Conservation (phyloP, 345 rosid genomes). For the Aquilaria sinensis region DNA sequence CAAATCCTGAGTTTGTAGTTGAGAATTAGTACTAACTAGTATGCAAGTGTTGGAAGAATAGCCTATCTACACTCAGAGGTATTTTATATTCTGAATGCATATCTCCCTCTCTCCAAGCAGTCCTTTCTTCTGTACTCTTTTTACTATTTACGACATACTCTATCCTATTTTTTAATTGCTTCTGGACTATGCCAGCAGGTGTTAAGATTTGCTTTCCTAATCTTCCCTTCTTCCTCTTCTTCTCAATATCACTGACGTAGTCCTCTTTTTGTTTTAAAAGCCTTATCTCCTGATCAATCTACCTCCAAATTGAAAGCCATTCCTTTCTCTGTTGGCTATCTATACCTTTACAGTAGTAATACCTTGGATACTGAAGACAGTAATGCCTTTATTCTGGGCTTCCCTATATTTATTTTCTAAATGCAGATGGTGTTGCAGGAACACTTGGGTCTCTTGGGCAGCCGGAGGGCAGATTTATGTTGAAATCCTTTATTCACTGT, state of each 20-base stretch:
- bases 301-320: slow-evolving; percentile 7
- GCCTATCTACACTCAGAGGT: slow-evolving; percentile 32
- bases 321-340: slow-evolving; percentile 1
- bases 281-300: not conserved
- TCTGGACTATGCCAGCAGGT: not conserved
- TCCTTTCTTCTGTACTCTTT: not conserved
- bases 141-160: not conserved
- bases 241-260: slow-evolving; percentile 1
- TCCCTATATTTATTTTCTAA: slow-evolving; percentile 26
- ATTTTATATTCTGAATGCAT: slow-evolving; percentile 10
- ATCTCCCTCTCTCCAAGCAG: slow-evolving; percentile 5
- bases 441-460: slow-evolving; percentile 26
- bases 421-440: slow-evolving; percentile 47
- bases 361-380: slow-evolving; percentile 18
- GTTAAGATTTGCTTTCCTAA: not conserved
- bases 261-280: slow-evolving; percentile 4
- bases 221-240: not conserved
- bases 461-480: slow-evolving; percentile 32
- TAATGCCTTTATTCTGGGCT: slow-evolving; percentile 24
- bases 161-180: slow-evolving; percentile 7
- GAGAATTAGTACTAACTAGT: slow-evolving; percentile 18
- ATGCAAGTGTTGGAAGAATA: slow-evolving; percentile 32
- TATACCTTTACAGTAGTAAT: slow-evolving; percentile 11
- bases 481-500: slow-evolving; percentile 23
- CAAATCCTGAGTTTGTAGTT: slow-evolving; percentile 17